phyloP scores from a whole-genome alignment of 768 basidiomycete species.

The Kwoniella europaea region DNA sequence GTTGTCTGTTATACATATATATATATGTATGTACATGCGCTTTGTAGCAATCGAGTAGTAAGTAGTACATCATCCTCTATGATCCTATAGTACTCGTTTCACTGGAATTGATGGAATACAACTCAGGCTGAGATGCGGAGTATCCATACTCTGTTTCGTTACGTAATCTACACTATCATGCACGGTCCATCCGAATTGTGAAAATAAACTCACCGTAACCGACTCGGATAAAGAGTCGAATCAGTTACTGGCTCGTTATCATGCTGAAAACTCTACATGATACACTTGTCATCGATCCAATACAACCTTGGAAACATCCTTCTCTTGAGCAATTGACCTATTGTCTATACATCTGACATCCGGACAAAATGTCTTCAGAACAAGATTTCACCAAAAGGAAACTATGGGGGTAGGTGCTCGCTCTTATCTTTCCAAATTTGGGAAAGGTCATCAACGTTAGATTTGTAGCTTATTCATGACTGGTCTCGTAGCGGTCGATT shows the following conservation, averaged over 20 bases:
- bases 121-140: background rate
- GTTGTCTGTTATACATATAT: too few relatives aligned
- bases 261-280: background rate
- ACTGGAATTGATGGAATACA: background rate
- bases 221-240: background rate
- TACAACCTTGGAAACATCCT: background rate
- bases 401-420: slow-evolving; percentile 47
- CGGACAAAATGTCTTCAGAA: slow-evolving; percentile 21
- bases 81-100: too few relatives aligned
- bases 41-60: too few relatives aligned
- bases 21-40: too few relatives aligned
- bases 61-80: too few relatives aligned
- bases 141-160: background rate
- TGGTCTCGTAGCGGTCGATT: slow-evolving; percentile 69
- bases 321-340: background rate
- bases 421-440: background rate
- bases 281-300: too few relatives aligned
- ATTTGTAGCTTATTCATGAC: slow-evolving; percentile 1
- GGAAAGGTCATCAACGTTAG: too few relatives aligned
- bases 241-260: background rate
- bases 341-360: background rate
- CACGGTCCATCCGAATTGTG: slow-evolving; percentile 7
- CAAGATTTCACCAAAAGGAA: slow-evolving; percentile 50
- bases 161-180: background rate
- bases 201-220: background rate